Evolutionary conservation across 1,284 basidiomycete genomes (phyloP).

Genomic region (Marasmius tenuissimus): DNA sequence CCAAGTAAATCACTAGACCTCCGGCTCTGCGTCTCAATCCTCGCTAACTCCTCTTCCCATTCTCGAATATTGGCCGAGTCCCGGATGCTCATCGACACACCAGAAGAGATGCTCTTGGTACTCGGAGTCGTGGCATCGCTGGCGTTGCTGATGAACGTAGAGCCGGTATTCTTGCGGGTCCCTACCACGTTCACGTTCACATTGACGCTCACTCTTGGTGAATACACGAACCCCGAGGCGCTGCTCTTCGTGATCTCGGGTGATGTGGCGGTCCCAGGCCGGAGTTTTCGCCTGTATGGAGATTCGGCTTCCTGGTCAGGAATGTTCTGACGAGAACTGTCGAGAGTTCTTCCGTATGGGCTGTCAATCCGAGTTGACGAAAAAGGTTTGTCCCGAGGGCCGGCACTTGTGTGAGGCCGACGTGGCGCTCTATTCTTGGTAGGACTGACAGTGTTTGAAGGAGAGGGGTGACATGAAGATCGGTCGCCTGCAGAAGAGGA

Average conservation of each 20-base stretch:
- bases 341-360: neutral
- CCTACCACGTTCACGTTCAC: too few relatives aligned
- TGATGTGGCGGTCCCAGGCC: constrained; percentile 7
- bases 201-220: constrained; percentile 1
- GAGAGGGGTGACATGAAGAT: constrained; percentile 4
- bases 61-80: constrained; percentile 48
- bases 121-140: constrained; percentile 1
- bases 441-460: neutral
- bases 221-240: constrained; percentile 8
- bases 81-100: constrained; percentile 25
- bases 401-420: constrained; percentile 69
- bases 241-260: constrained; percentile 10
- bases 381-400: constrained; percentile 50
- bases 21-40: constrained; percentile 65
- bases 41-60: constrained; percentile 76
- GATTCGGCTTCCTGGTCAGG: neutral
- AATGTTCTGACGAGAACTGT: neutral
- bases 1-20: constrained; percentile 62
- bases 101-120: constrained; percentile 25
- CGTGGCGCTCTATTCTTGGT: constrained; percentile 28
- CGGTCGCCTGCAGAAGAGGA: constrained; percentile 20
- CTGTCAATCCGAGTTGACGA: constrained; percentile 23
- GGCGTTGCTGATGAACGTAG: neutral
- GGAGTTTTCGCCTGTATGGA: constrained; percentile 4
- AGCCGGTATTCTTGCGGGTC: neutral